phyloP scores from a whole-genome alignment of 2,329 filamentous ascomycete genomes.

The Rasamsonia emersonii region DNA sequence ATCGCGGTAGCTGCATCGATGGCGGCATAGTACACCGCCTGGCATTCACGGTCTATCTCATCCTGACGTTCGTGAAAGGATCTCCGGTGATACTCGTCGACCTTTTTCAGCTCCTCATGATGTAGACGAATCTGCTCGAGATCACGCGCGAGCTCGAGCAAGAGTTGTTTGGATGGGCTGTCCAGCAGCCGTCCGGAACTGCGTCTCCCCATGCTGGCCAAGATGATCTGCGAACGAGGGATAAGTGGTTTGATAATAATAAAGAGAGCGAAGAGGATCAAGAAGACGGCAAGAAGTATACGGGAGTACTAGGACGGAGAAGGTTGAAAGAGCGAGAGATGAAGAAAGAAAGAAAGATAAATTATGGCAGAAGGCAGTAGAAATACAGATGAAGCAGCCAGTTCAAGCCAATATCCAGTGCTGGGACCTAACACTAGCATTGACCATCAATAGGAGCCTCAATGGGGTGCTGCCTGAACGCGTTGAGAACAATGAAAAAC shows the following conservation, averaged over 20 bases:
- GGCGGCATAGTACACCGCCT: constrained; percentile 55
- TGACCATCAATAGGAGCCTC: no score
- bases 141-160: constrained; percentile 31
- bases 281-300: constrained; percentile 18
- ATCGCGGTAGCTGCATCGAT: constrained; percentile 57
- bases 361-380: no score
- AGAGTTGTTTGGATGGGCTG: constrained; percentile 32
- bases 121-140: constrained; percentile 35
- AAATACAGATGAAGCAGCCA: no score
- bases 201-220: constrained; percentile 4
- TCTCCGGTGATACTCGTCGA: constrained; percentile 34
- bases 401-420: no score
- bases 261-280: neutral
- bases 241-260: no score
- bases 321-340: no score
- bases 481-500: no score
- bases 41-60: constrained; percentile 52
- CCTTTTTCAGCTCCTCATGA: constrained; percentile 34
- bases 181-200: constrained; percentile 17
- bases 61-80: constrained; percentile 53
- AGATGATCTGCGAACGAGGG: neutral
- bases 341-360: no score
- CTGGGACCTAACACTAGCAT: no score
- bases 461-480: no score
- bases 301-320: no score